These are phyloP conservation scores for Amylostereum areolatum DNA, from an alignment of 1,284 basidiomycete genomes.

Conservation along the genomic window DNA sequence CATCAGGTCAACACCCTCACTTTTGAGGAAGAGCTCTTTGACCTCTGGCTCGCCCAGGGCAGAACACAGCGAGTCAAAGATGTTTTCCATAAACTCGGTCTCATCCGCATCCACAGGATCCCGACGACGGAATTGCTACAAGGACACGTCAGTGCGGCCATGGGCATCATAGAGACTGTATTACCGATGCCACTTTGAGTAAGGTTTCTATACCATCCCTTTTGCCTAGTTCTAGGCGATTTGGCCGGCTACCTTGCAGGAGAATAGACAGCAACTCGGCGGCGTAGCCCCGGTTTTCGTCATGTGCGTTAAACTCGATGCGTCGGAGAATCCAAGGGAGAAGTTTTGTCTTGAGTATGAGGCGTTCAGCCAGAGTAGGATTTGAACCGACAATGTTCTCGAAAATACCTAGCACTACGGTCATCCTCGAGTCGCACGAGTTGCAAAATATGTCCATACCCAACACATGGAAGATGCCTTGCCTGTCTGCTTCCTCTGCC, in stretches of 20 bases:
- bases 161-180: slow-evolving; percentile 4
- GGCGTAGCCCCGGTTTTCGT: slow-evolving; percentile 84
- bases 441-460: slow-evolving; percentile 33
- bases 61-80: slow-evolving; percentile 88
- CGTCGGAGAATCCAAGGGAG: slow-evolving; percentile 79
- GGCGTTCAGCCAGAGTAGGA: slow-evolving; percentile 61
- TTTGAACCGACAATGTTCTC: slow-evolving; percentile 90
- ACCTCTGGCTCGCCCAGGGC: slow-evolving; percentile 68
- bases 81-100: slow-evolving; percentile 95
- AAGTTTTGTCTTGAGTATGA: slow-evolving; percentile 72
- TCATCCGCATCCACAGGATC: slow-evolving; percentile 87
- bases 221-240: slow-evolving; percentile 59
- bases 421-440: slow-evolving; percentile 3
- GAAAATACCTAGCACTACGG: slow-evolving; percentile 86
- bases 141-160: not conserved
- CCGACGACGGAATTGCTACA: slow-evolving; percentile 77
- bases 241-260: slow-evolving; percentile 66
- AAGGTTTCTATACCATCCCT: slow-evolving; percentile 76
- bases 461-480: slow-evolving; percentile 89
- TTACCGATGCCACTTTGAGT: slow-evolving; percentile 77
- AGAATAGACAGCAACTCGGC: slow-evolving; percentile 88
- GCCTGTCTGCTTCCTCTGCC: slow-evolving; percentile 79
- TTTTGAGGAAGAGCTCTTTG: slow-evolving; percentile 80
- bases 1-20: slow-evolving; percentile 96
- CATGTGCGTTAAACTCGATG: slow-evolving; percentile 67